These are phyloP conservation scores for Aspergillus incahuasiensis DNA, from an alignment of 495 filamentous ascomycete genomes.

Conservation along the genomic window DNA sequence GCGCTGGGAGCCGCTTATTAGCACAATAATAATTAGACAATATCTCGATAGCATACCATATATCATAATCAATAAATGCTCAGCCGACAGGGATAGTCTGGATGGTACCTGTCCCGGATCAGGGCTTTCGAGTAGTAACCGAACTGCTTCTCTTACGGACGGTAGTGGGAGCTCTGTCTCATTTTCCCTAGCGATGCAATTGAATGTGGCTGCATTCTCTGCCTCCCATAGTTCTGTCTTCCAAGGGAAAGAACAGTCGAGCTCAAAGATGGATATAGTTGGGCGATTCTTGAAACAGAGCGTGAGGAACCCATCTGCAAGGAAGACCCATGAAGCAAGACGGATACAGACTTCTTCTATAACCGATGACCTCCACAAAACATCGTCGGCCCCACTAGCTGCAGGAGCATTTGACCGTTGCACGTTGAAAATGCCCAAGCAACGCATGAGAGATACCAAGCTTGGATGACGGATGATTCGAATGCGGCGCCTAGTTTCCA, in stretches of 20 bases:
- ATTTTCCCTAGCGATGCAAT: conserved; percentile 15
- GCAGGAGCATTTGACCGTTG: conserved; percentile 19
- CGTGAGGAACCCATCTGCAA: conserved; percentile 37
- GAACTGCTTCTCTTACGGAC: conserved; percentile 23
- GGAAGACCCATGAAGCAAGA: conserved; percentile 35
- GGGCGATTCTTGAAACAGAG: conserved; percentile 39
- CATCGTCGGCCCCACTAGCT: conserved; percentile 17
- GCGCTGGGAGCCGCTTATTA: conserved; percentile 14
- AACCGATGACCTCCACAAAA: conserved; percentile 24
- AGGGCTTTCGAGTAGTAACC: conserved; percentile 23
- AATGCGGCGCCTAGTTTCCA: conserved; percentile 33
- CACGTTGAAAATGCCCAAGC: conserved; percentile 28
- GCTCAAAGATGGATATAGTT: conserved; percentile 32
- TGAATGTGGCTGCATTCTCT: conserved; percentile 28
- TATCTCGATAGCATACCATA: conserved; percentile 26
- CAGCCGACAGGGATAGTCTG: conserved; percentile 26
- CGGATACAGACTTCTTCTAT: conserved; percentile 36
- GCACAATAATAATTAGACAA: background rate
- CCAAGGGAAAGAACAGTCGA: conserved; percentile 37
- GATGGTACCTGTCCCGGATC: conserved; percentile 17
- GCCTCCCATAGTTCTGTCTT: conserved; percentile 35
- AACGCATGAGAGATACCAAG: conserved; percentile 32
- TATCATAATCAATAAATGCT: conserved; percentile 35
- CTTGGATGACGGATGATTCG: conserved; percentile 36
- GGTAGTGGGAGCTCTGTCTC: conserved; percentile 19